Conservation (phyloP, 1,284 basidiomycete genomes). For the Ustilago esculenta region DNA sequence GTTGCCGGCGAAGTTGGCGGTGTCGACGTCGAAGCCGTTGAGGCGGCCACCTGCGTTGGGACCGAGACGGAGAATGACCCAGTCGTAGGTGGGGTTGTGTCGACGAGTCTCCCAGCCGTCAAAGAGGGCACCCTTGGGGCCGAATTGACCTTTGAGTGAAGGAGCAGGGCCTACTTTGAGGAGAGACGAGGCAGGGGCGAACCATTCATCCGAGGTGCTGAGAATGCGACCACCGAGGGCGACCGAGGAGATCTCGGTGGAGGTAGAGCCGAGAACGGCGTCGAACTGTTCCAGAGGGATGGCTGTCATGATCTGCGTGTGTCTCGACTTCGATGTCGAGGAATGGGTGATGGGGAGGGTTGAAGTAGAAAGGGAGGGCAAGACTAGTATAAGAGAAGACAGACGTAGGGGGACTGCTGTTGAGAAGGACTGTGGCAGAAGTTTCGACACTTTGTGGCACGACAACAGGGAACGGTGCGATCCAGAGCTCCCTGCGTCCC, state of each 20-base stretch:
- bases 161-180: conserved; percentile 71
- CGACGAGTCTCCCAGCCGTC: conserved; percentile 93
- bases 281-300: conserved; percentile 44
- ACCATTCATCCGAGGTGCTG: conserved; percentile 92
- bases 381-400: too few relatives aligned
- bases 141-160: conserved; percentile 86
- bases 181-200: conserved; percentile 84
- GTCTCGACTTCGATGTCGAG: too few relatives aligned
- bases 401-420: too few relatives aligned
- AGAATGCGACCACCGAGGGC: conserved; percentile 82
- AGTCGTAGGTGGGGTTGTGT: conserved; percentile 88
- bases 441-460: too few relatives aligned
- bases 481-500: too few relatives aligned
- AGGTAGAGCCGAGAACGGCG: conserved; percentile 45
- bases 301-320: conserved; percentile 39
- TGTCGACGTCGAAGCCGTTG: conserved; percentile 92
- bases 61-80: conserved; percentile 90
- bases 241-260: conserved; percentile 83
- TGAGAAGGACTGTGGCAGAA: too few relatives aligned
- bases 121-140: conserved; percentile 91
- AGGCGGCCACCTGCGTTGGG: conserved; percentile 75
- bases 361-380: background rate
- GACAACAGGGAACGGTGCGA: too few relatives aligned
- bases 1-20: conserved; percentile 94
- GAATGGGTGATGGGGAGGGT: too few relatives aligned